Conservation (phyloP, 345 rosid species). For the Populus alba region DNA sequence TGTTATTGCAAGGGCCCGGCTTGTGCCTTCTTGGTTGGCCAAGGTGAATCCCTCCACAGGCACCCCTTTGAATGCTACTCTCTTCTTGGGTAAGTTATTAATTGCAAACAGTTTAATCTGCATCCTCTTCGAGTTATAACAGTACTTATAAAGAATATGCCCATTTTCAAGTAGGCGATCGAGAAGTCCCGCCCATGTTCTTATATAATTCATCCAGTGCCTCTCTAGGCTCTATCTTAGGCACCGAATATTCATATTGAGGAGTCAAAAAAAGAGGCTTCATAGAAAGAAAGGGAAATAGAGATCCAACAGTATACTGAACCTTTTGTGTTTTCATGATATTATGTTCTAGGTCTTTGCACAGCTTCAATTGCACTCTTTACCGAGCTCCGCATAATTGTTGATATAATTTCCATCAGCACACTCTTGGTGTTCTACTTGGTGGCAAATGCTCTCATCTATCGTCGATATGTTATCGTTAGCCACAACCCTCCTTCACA, state of each 20-base stretch:
- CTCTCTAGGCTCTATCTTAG: neutral
- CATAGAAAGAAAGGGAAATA: neutral
- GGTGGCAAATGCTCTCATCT: conserved; percentile 87
- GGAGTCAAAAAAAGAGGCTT: no score
- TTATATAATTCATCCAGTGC: neutral
- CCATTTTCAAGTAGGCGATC: neutral
- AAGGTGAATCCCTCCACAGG: conserved; percentile 94
- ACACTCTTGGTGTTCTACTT: conserved; percentile 84
- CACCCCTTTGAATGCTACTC: conserved; percentile 91
- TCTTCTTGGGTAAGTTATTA: conserved; percentile 64
- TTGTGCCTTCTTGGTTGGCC: conserved; percentile 86
- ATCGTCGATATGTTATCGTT: conserved; percentile 49
- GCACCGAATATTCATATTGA: no score
- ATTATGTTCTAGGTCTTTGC: conserved; percentile 67
- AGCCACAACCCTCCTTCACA: conserved; percentile 47
- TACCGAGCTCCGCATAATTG: conserved; percentile 65
- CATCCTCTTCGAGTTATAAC: neutral
- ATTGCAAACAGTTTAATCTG: neutral
- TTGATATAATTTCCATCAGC: conserved; percentile 71
- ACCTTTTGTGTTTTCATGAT: neutral
- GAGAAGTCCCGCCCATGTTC: neutral
- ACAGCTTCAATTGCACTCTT: conserved; percentile 87
- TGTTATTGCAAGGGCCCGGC: conserved; percentile 80
- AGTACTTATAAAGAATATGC: neutral
- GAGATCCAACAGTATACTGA: neutral